Base-by-base conservation (phyloP, 371 early-diverging fungal species). In the Syncephalastrum monosporum region DNA sequence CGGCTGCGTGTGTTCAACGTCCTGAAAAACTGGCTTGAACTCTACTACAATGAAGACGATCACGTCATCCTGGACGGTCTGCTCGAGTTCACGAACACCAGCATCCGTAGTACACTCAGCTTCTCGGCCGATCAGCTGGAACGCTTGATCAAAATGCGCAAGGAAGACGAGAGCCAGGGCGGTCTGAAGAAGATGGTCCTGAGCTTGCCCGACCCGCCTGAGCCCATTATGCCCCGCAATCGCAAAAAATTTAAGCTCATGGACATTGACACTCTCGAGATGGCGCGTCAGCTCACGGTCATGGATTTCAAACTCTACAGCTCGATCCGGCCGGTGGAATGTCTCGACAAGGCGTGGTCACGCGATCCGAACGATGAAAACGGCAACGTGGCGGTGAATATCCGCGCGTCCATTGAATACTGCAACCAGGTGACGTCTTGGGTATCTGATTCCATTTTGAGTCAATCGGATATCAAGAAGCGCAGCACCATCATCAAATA, bases 211-310 rank as follows among this genome's bases (percentile, higher is more conserved):
- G 77, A 76, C 25, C 81, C 88, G 3, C 90, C 92, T 13, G 74
- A 81, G 38, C 86, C 92, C 0, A 89, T 92, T 41, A 65, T 88
- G 33, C 92, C 92, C 1, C 81, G 82, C 33, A 84, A 81, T 25
- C 44, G 84, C 47, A 87, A 85, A 53, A 81, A 78, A 50, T 67
- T 91, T 61, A 82, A 82, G 56, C 69, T 97, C 41, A 47, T 87
- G 58, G 97, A 97, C 53, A 64, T 97, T 33, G 93, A 96, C 67
- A 89, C 97, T 1, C 68, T 91, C 43, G 99, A 98, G 68, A 68
- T 97, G 53, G 97, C 97, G 0, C 82, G 99, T 15, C 98, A 98
- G 71, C 66, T 98, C 54, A 96, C 97, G 0, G 72, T 98, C 46
- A 87, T 95, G 70, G 94, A 96, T 64, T 88, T 85, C 19, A 84